These are phyloP conservation scores for Aphanomyces stellatus DNA, from an alignment of 352 stramenopile genomes.

Conservation along the genomic window DNA sequence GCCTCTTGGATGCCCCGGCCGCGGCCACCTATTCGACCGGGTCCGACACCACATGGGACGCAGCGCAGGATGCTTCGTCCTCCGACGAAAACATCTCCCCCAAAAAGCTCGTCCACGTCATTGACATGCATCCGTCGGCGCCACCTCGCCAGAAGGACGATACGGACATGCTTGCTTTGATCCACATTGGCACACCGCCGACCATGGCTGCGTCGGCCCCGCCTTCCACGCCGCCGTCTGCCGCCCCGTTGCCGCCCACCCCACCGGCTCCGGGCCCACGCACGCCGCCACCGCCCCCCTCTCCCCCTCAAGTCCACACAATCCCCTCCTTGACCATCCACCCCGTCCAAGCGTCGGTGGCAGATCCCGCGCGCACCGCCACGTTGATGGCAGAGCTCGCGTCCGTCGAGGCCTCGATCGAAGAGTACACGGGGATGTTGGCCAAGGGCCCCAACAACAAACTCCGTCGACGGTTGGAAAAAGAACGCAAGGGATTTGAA, in stretches of 20 bases:
- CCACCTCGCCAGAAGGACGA: no score
- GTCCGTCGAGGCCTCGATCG: background rate
- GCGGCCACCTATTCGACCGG: no score
- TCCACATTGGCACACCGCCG: no score
- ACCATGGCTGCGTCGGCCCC: background rate
- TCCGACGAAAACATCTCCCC: no score
- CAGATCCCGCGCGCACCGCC: background rate
- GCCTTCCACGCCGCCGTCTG: background rate
- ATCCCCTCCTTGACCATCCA: background rate
- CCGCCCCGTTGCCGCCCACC: background rate
- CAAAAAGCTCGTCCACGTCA: no score
- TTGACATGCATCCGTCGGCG: no score
- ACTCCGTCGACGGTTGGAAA: background rate
- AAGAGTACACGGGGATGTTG: background rate
- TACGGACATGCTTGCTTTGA: no score
- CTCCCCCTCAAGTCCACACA: background rate
- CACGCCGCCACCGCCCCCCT: no score
- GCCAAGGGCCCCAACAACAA: constrained; percentile 2
- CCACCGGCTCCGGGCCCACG: no score
- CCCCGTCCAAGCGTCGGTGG: background rate
- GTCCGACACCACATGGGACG: no score
- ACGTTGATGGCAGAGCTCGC: background rate
- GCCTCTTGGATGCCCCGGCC: no score
- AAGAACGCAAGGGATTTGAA: constrained; percentile 1
- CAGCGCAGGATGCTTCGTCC: no score